Evolutionary conservation across 2,329 filamentous ascomycete genomes (phyloP), one percentile per base, ranked within the genome.

Genomic region (Ceratocystis lukuohia): DNA sequence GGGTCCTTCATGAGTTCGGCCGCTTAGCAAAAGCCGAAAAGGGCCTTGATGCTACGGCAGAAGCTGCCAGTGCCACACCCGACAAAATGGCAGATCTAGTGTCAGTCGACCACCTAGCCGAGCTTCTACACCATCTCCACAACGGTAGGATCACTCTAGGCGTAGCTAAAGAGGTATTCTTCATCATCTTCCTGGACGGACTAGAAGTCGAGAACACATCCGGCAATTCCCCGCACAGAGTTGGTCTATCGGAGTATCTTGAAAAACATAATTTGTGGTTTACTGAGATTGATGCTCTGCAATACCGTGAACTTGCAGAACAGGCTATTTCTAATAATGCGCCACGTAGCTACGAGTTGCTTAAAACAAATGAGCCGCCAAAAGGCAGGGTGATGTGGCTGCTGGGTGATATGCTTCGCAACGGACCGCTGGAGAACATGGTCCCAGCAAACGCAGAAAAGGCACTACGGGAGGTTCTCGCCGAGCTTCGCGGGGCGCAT

Each of bases 1-100:
- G 84, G 88, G 85, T 89, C 59, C 79, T 91, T 37, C 88, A 92
- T 71, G 88, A 91, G 71, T 79, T 91, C 2, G 88, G 88, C 6
- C 85, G 86, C 1, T 75, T 91, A 10, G 84, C 83, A 12, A 68
- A 68, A 37, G 80, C 82, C 1, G 81, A 83, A 69, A 75, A 77
- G 70, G 71, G 74, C 30, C 64, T 59, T 25, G 46, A 25, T 6
- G 53, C 41, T n/a, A 5, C 50, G 20, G 61, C 25, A 5, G 15
- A 63, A 33, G 25, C 33, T 53, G 59, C 17, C 12, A 7, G 0
- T 30, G n/a, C 22, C 5, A 48, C 64, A 0, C 70, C 76, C 1
- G 76, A 80, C 1, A 82, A 82, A 3, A 75, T 79, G 28, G 82
- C 79, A 68, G 67, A 69, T 8, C 76, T 78, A 41, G 75, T 85